Conservation (phyloP, 768 basidiomycete species). For the Podaxis sp. region DNA sequence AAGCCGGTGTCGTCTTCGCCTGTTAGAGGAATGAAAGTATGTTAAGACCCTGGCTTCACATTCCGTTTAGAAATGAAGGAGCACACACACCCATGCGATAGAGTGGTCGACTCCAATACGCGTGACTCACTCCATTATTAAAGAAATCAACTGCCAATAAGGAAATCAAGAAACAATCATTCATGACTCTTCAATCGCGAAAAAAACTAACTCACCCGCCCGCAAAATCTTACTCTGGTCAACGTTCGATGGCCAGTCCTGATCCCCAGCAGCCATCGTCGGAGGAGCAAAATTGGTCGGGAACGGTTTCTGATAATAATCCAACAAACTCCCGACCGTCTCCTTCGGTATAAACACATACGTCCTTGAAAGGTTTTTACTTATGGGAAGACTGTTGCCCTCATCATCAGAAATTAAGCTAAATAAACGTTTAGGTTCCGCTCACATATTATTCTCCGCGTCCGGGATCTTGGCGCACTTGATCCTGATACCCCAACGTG, state of each 20-base stretch:
- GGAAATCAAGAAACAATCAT: background rate
- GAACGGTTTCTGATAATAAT: constrained; percentile 30
- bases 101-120: constrained; percentile 28
- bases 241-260: constrained; percentile 22
- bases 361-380: constrained; percentile 18
- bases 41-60: background rate
- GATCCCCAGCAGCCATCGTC: background rate
- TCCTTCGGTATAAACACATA: constrained; percentile 38
- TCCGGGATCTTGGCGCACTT: constrained; percentile 35
- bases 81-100: constrained; percentile 23
- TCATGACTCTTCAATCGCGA: background rate
- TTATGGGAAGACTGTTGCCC: constrained; percentile 11
- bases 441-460: constrained; percentile 30
- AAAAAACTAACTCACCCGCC: constrained; percentile 17
- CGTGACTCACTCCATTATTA: constrained; percentile 34
- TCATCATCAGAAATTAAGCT: too few species aligned
- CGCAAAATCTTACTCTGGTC: constrained; percentile 24
- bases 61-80: background rate
- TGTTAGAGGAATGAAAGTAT: constrained; percentile 3
- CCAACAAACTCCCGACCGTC: constrained; percentile 32
- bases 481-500: constrained; percentile 41
- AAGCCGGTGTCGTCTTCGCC: constrained; percentile 34
- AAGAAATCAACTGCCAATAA: constrained; percentile 28
- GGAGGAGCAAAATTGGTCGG: constrained; percentile 17
- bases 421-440: background rate